Evolutionary conservation across 176 grass and related monocot genomes (phyloP).

Genomic region (Ensete ventricosum): DNA sequence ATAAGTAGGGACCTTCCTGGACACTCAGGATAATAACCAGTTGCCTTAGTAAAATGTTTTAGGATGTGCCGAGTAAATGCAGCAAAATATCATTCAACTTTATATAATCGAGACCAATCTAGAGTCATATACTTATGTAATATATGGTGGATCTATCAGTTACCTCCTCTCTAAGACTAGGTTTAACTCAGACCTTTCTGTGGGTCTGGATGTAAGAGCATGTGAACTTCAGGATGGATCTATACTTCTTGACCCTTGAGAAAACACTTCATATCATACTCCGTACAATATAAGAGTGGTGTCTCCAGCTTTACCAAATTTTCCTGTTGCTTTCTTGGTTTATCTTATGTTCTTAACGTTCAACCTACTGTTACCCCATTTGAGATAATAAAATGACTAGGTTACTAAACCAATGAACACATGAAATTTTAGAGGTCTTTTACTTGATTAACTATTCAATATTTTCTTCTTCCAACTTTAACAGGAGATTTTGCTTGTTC

Average conservation of each 20-base stretch:
- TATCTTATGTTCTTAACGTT: not conserved
- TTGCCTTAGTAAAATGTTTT: not conserved
- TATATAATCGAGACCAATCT: not conserved
- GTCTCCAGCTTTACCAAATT: not conserved
- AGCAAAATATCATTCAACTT: not conserved
- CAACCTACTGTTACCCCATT: not conserved
- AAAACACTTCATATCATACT: not conserved
- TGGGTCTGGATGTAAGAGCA: not conserved
- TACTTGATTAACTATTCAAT: not conserved
- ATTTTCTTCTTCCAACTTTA: not conserved
- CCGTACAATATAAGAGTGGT: not conserved
- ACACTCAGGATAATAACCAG: no score
- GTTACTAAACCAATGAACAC: not conserved
- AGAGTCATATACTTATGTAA: not conserved
- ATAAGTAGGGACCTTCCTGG: not conserved
- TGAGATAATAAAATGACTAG: not conserved
- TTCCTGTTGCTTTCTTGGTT: not conserved
- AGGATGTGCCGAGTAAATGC: not conserved
- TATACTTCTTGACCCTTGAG: not conserved
- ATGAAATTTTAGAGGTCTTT: not conserved
- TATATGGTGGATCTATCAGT: not conserved
- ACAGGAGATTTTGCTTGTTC: constrained; percentile 81
- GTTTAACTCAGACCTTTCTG: not conserved
- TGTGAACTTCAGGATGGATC: not conserved
- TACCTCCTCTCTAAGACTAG: not conserved